These are phyloP conservation scores for Yamadazyma songkhlaensis DNA, from an alignment of 1,139 yeast genomes.

Conservation along the genomic window DNA sequence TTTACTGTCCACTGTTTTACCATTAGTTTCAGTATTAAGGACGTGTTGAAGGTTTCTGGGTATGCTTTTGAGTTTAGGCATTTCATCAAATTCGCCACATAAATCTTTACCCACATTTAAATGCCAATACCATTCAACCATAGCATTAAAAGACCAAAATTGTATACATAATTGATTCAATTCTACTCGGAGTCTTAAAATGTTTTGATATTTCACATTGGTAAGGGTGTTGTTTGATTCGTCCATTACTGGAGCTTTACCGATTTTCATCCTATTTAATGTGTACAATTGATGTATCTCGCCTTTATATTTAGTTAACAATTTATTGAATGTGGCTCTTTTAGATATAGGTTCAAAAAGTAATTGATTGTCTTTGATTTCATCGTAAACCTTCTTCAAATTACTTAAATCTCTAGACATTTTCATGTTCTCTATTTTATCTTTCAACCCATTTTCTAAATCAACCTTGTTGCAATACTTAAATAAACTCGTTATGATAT, in stretches of 20 bases:
- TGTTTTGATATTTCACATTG: constrained; percentile 32
- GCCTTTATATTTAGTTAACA: constrained; percentile 23
- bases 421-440: constrained; percentile 12
- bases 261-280: constrained; percentile 29
- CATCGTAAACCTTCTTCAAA: constrained; percentile 18
- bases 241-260: constrained; percentile 32
- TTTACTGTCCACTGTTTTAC: background rate
- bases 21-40: background rate
- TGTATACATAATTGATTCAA: constrained; percentile 40
- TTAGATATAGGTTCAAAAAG: constrained; percentile 37
- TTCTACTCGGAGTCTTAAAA: constrained; percentile 40
- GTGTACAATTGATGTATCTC: constrained; percentile 27
- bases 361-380: constrained; percentile 27
- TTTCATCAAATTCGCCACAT: constrained; percentile 16
- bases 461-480: constrained; percentile 11
- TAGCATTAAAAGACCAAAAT: constrained; percentile 42
- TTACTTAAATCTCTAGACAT: constrained; percentile 13
- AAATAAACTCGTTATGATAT: constrained; percentile 30
- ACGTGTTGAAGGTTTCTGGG: constrained; percentile 18
- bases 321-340: constrained; percentile 13
- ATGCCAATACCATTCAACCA: constrained; percentile 40
- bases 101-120: constrained; percentile 36
- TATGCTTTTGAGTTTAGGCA: constrained; percentile 30
- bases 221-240: background rate
- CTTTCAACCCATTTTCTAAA: constrained; percentile 6